phyloP scores from a whole-genome alignment of 2,329 filamentous ascomycete genomes.

The Fusarium camptoceras region DNA sequence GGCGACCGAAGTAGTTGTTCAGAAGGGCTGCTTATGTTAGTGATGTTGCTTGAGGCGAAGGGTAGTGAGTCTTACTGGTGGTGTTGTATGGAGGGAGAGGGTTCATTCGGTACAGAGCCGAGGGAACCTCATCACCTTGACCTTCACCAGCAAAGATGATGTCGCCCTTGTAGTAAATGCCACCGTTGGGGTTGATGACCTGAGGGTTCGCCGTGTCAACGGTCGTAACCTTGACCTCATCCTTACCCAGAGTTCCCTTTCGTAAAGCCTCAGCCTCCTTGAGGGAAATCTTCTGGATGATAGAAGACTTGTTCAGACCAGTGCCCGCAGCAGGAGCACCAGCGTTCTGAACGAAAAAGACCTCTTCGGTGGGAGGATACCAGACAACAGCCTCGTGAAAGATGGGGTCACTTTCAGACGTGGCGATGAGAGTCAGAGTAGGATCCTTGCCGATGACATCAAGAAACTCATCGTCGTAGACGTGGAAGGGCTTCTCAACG shows the following conservation, averaged over 20 bases:
- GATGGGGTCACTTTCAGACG: constrained; percentile 57
- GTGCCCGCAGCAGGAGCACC: constrained; percentile 61
- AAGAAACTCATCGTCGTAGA: constrained; percentile 63
- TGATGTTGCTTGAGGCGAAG: rapidly evolving
- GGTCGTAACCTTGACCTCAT: constrained; percentile 56
- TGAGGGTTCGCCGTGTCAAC: constrained; percentile 56
- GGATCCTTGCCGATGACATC: constrained; percentile 62
- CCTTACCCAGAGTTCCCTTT: constrained; percentile 16
- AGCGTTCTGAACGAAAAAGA: constrained; percentile 67
- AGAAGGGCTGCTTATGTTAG: constrained; percentile 56
- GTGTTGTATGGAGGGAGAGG: constrained; percentile 61
- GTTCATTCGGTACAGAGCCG: constrained; percentile 43
- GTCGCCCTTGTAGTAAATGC: constrained; percentile 61
- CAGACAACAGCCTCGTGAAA: constrained; percentile 69
- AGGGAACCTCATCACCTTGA: constrained; percentile 54
- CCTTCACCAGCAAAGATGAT: constrained; percentile 63
- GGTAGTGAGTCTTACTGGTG: constrained; percentile 50
- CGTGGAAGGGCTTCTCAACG: constrained; percentile 39
- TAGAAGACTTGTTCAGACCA: constrained; percentile 62
- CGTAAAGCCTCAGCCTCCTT: constrained; percentile 53
- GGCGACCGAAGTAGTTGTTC: constrained; percentile 69
- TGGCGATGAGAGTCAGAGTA: constrained; percentile 62
- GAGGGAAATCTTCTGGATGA: constrained; percentile 63
- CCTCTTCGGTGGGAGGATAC: constrained; percentile 60
- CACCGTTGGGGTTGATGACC: constrained; percentile 64